phyloP scores from a whole-genome alignment of 768 basidiomycete species.

The Russula vinacea region DNA sequence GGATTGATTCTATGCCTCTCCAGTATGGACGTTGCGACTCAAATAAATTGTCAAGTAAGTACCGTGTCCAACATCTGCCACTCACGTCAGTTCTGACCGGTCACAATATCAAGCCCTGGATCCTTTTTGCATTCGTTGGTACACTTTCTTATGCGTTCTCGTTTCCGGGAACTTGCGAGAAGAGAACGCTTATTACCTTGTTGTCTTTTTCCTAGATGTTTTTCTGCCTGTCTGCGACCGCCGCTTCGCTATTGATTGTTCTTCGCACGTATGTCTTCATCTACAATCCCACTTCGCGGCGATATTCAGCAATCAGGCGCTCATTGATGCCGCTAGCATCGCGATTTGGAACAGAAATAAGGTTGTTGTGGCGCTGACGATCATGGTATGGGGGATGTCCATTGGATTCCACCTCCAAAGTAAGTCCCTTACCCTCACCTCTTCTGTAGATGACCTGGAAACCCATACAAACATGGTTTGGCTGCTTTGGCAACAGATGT shows the following conservation, averaged over 20 bases:
- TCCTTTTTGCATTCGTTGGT: not conserved
- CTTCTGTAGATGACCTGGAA: not conserved
- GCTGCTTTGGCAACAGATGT: not conserved
- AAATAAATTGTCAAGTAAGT: not conserved
- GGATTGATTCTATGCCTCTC: not conserved
- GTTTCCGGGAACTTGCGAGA: not conserved
- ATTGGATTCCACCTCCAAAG: not conserved
- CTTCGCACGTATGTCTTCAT: constrained; percentile 10
- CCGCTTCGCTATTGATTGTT: not conserved
- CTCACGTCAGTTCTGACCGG: not conserved
- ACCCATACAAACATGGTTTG: not conserved
- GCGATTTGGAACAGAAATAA: constrained; percentile 4
- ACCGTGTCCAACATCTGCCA: not conserved
- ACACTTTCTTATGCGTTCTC: not conserved
- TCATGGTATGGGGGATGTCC: not conserved
- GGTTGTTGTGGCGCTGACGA: not conserved
- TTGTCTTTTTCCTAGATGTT: not conserved
- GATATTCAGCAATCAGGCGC: no score
- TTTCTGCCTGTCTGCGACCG: not conserved
- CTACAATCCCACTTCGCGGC: not conserved
- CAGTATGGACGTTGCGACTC: not conserved
- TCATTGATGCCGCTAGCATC: not conserved
- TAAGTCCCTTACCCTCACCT: not conserved
- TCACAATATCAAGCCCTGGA: not conserved
- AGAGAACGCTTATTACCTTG: not conserved